Conservation (phyloP, 129 eudicot species). For the Sambucus nigra region DNA sequence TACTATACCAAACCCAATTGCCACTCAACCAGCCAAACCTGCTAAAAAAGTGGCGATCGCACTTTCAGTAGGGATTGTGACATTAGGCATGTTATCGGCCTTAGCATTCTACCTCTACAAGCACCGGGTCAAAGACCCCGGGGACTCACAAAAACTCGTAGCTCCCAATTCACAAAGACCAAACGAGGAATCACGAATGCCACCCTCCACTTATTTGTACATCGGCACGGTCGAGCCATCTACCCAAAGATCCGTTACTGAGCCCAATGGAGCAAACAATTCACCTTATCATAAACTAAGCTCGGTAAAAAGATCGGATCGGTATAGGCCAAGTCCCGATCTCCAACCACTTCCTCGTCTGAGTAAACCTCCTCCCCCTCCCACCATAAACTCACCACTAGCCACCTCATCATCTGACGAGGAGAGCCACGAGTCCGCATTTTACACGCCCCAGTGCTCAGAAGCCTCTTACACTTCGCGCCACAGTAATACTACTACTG, state of each 20-base stretch:
- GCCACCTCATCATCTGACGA: constrained; percentile 81
- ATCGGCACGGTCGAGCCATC: constrained; percentile 91
- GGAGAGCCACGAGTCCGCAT: constrained; percentile 40
- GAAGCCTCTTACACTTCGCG: constrained; percentile 35
- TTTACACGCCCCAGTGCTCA: constrained; percentile 91
- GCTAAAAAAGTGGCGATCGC: constrained; percentile 76
- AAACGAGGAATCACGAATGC: constrained; percentile 40
- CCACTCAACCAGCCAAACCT: constrained; percentile 55
- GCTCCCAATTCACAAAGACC: constrained; percentile 32
- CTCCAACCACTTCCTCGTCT: constrained; percentile 88
- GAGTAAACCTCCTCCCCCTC: constrained; percentile 57
- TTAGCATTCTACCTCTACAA: constrained; percentile 66
- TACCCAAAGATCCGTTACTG: constrained; percentile 33
- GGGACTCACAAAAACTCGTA: constrained; percentile 67
- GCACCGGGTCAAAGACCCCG: constrained; percentile 32
- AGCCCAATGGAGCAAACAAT: constrained; percentile 27
- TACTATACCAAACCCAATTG: constrained; percentile 34
- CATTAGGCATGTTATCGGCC: constrained; percentile 77
- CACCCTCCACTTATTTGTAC: constrained; percentile 73
- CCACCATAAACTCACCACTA: constrained; percentile 56
- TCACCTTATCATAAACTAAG: constrained; percentile 73
- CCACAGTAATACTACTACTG: constrained; percentile 22
- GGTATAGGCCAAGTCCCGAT: constrained; percentile 89
- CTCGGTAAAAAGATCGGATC: constrained; percentile 46
- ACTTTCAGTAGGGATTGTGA: constrained; percentile 58